These are phyloP conservation scores for Monilinia fructigena DNA, from an alignment of 2,329 filamentous ascomycete species.

Conservation along the genomic window DNA sequence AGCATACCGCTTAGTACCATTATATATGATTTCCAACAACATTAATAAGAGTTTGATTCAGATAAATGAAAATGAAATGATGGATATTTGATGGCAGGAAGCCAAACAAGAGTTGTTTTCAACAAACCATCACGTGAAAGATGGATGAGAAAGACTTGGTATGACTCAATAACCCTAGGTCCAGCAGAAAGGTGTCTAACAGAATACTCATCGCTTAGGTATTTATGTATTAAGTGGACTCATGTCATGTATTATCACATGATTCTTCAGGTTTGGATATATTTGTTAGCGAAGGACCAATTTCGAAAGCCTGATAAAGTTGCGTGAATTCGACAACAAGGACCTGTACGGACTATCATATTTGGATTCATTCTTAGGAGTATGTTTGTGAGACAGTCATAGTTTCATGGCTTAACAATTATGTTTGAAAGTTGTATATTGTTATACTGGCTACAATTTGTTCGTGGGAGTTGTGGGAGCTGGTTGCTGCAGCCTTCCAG, in stretches of 20 bases:
- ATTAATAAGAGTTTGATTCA: too few relatives aligned
- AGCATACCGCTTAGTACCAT: too few relatives aligned
- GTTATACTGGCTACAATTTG: neutral
- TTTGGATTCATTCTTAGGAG: neutral
- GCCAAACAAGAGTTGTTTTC: neutral
- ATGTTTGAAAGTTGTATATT: neutral
- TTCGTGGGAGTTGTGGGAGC: neutral
- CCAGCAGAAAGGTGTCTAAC: too few relatives aligned
- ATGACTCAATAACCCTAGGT: neutral
- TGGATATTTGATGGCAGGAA: neutral
- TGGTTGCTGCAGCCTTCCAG: neutral
- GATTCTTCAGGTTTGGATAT: too few relatives aligned
- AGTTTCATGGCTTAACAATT: neutral
- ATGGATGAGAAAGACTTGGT: neutral
- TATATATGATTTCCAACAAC: too few relatives aligned
- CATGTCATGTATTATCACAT: too few relatives aligned
- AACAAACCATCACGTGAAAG: neutral
- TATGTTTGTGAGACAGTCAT: neutral
- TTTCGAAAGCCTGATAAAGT: too few relatives aligned
- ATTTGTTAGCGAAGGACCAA: too few relatives aligned
- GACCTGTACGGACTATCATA: neutral
- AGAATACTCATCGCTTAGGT: too few relatives aligned
- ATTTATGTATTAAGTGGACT: neutral
- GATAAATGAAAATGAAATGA: neutral
- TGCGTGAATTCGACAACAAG: too few relatives aligned